These are phyloP conservation scores for Prunus davidiana DNA, from an alignment of 306 rosid species.

Conservation along the genomic window DNA sequence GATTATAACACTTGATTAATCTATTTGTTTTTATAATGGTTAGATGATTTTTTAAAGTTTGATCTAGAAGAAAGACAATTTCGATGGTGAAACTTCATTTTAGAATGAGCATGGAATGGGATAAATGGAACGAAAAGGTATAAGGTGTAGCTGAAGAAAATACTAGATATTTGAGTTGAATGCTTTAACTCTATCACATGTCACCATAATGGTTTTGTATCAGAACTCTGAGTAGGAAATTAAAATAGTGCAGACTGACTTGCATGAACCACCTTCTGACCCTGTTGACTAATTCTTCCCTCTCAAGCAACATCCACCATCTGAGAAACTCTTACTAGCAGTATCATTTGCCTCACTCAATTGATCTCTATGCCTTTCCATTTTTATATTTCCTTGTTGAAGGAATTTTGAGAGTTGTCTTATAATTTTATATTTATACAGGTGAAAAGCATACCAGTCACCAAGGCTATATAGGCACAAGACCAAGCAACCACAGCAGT, in stretches of 20 bases:
- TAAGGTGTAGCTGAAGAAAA: too few species aligned
- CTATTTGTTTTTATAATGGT: too few species aligned
- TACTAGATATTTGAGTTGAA: not conserved
- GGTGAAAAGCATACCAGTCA: not conserved
- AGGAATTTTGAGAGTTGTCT: not conserved
- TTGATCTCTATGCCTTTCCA: not conserved
- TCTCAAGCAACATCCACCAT: not conserved
- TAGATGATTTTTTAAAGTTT: too few species aligned
- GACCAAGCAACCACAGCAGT: not conserved
- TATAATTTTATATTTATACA: not conserved
- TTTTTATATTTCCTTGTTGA: not conserved
- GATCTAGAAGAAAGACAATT: too few species aligned
- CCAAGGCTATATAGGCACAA: not conserved
- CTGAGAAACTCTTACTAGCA: not conserved
- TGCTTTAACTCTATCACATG: not conserved
- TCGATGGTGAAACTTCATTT: too few species aligned
- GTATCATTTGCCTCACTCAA: too few species aligned
- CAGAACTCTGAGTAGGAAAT: not conserved
- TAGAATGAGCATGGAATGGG: too few species aligned
- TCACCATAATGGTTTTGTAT: not conserved
- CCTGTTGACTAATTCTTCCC: not conserved
- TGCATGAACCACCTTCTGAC: not conserved
- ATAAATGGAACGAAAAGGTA: too few species aligned
- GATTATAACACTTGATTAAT: too few species aligned
- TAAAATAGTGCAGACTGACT: not conserved